Conservation (phyloP, 1,139 yeast genomes). For the Yamadazyma dushanensis region DNA sequence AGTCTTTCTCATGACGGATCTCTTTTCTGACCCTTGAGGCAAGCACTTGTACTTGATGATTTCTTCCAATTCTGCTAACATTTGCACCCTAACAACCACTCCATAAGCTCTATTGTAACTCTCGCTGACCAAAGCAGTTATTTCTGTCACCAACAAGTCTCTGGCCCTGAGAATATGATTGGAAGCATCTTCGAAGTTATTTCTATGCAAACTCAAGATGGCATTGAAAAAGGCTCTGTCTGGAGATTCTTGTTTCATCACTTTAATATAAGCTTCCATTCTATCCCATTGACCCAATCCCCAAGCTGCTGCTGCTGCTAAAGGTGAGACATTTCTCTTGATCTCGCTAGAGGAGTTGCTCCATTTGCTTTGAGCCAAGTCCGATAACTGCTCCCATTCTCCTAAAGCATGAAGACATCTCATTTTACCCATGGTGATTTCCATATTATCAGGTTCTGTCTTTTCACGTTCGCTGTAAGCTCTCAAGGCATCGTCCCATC, state of each 20-base stretch:
- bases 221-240: conserved; percentile 95
- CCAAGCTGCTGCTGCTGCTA: conserved; percentile 99
- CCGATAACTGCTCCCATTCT: conserved; percentile 93
- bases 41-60: conserved; percentile 84
- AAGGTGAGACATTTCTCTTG: conserved; percentile 86
- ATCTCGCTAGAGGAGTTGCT: conserved; percentile 67
- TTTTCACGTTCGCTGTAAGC: conserved; percentile 80
- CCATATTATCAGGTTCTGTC: conserved; percentile 59
- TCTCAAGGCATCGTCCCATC: conserved; percentile 97
- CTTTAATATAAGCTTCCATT: conserved; percentile 87
- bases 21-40: conserved; percentile 78
- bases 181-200: conserved; percentile 81
- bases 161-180: conserved; percentile 80
- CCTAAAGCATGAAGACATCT: conserved; percentile 96
- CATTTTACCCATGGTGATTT: conserved; percentile 96
- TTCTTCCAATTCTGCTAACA: conserved; percentile 95
- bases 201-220: conserved; percentile 79
- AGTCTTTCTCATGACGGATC: conserved; percentile 78
- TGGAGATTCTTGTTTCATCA: conserved; percentile 89
- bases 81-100: conserved; percentile 94
- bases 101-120: conserved; percentile 96
- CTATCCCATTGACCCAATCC: conserved; percentile 98
- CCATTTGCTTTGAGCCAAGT: conserved; percentile 88
- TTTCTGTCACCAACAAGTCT: conserved; percentile 86
- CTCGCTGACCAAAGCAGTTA: conserved; percentile 92